Percentiles rank a stretch among this genome's conserved stretches.
Conservation (phyloP, 192 early-diverging fungal genomes). For the Coemansia sp. region DNA sequence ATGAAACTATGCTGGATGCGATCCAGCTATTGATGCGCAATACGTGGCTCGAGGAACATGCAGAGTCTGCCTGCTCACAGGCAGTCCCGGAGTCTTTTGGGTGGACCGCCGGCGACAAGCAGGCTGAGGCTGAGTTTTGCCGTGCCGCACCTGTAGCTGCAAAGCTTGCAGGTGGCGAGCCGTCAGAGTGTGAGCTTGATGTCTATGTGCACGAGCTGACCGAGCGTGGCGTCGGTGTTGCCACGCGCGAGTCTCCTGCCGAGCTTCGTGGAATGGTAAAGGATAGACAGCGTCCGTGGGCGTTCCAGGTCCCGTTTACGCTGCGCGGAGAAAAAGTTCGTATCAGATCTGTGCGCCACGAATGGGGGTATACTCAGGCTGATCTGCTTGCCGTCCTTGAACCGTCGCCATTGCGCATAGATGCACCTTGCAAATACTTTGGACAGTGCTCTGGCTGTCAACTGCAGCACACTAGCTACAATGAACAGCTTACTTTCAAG, state of each 20-base stretch:
- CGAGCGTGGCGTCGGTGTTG: constrained; percentile 40
- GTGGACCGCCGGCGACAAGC: constrained; percentile 25
- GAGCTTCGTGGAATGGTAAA: constrained; percentile 24
- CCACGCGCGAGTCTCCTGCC: constrained; percentile 31
- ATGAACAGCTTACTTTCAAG: constrained; percentile 62
- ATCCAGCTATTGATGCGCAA: constrained; percentile 28
- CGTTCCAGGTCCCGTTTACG: constrained; percentile 37
- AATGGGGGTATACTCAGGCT: constrained; percentile 49
- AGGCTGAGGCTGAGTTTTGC: constrained; percentile 29
- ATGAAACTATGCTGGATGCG: constrained; percentile 34
- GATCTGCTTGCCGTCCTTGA: constrained; percentile 32
- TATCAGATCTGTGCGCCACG: constrained; percentile 39
- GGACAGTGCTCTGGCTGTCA: constrained; percentile 61
- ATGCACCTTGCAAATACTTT: constrained; percentile 61
- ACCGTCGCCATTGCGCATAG: constrained; percentile 32
- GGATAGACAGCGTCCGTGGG: constrained; percentile 36
- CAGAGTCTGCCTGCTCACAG: constrained; percentile 2
- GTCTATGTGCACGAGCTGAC: constrained; percentile 42
- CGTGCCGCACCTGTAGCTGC: constrained; percentile 29
- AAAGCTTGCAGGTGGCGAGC: constrained; percentile 33
- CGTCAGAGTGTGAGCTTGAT: constrained; percentile 31
- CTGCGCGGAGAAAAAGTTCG: constrained; percentile 36
- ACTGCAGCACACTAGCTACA: constrained; percentile 60
- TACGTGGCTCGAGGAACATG: constrained; percentile 9
- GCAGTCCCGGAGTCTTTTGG: constrained; percentile 28